These are phyloP conservation scores for Talaromyces sp. DNA, from an alignment of 2,329 filamentous ascomycete species.

Conservation along the genomic window DNA sequence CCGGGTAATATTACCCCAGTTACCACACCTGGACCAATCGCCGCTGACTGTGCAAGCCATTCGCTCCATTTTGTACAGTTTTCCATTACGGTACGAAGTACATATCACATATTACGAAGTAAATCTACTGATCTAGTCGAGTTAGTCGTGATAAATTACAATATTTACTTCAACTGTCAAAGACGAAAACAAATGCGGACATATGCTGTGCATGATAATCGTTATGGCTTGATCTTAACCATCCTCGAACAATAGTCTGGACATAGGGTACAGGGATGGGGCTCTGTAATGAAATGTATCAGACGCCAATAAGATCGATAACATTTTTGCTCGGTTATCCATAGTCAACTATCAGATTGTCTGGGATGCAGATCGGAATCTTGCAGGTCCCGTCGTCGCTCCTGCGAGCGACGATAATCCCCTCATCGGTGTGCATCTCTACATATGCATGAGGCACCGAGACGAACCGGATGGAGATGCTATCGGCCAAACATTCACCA, in stretches of 20 bases:
- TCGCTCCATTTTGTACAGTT: neutral
- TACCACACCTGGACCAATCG: neutral
- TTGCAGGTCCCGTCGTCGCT: neutral
- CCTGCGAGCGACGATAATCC: neutral
- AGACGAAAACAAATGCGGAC: neutral
- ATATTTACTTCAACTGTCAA: neutral
- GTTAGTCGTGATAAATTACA: neutral
- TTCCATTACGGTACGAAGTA: neutral
- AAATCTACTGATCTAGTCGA: neutral
- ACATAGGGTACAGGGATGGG: neutral
- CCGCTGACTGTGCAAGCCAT: neutral
- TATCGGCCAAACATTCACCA: neutral
- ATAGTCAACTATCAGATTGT: neutral
- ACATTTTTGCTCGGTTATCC: neutral
- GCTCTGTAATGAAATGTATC: neutral
- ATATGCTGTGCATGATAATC: neutral
- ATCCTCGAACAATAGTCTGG: neutral
- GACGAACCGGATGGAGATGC: neutral
- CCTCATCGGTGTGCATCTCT: neutral
- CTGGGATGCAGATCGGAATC: neutral
- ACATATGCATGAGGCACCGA: neutral
- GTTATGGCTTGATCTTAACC: neutral
- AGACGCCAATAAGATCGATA: slow-evolving; percentile 2
- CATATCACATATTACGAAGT: neutral
- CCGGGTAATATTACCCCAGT: neutral